phyloP scores from a whole-genome alignment of 2,329 filamentous ascomycete genomes.

The Allantophomopsis cytisporea region DNA sequence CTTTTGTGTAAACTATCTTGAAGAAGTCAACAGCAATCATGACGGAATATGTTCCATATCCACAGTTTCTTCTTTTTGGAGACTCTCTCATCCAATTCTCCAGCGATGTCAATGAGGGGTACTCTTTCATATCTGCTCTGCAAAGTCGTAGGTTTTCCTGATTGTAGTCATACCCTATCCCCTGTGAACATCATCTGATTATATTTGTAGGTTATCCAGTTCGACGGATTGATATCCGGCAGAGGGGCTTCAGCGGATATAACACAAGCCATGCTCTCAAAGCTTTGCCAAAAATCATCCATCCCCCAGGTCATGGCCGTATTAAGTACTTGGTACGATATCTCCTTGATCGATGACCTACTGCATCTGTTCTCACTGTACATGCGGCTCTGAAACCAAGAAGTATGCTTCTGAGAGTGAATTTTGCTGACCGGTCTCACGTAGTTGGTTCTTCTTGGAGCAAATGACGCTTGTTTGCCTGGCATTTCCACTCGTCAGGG shows the following conservation, averaged over 20 bases:
- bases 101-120: slow-evolving; percentile 47
- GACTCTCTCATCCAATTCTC: slow-evolving; percentile 75
- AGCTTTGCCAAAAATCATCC: slow-evolving; percentile 57
- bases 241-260: slow-evolving; percentile 79
- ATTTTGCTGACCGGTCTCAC: slow-evolving; percentile 1
- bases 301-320: slow-evolving; percentile 32
- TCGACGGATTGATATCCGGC: slow-evolving; percentile 72
- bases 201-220: slow-evolving; percentile 44
- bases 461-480: slow-evolving; percentile 73
- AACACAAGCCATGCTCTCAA: slow-evolving; percentile 63
- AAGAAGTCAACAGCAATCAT: no score
- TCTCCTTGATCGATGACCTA: background rate
- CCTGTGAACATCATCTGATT: no score
- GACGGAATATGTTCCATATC: slow-evolving; percentile 25
- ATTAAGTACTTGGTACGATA: slow-evolving; percentile 54
- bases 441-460: slow-evolving; percentile 63
- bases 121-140: slow-evolving; percentile 61
- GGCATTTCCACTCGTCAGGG: slow-evolving; percentile 54
- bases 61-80: slow-evolving; percentile 73
- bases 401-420: background rate
- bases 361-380: slow-evolving; percentile 3
- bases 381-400: background rate
- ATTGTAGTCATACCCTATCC: background rate
- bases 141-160: slow-evolving; percentile 10
- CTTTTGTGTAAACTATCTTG: no score